phyloP scores from a whole-genome alignment of 2,329 filamentous ascomycete species.

The Sporothrix phasma region DNA sequence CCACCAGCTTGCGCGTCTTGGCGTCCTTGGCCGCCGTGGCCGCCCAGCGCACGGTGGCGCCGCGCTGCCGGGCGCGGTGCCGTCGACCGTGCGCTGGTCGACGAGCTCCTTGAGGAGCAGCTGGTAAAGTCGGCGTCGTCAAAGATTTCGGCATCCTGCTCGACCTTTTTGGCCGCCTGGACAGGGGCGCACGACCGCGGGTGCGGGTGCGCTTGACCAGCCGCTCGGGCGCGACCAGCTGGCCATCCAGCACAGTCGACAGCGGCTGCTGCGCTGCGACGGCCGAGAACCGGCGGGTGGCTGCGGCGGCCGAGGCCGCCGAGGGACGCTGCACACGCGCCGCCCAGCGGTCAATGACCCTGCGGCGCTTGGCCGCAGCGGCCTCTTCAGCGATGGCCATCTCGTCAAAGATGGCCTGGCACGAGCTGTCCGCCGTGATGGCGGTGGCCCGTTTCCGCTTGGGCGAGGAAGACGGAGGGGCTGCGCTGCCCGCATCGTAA shows the following conservation, averaged over 20 bases:
- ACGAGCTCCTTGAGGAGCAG: constrained; percentile 86
- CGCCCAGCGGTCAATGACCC: constrained; percentile 83
- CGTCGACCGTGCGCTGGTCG: constrained; percentile 71
- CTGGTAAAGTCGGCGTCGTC: constrained; percentile 92
- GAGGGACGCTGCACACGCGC: constrained; percentile 57
- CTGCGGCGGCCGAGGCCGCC: constrained; percentile 38
- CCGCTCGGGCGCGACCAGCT: constrained; percentile 56
- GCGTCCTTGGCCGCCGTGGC: constrained; percentile 63
- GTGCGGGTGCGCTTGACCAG: constrained; percentile 59
- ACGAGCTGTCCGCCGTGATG: constrained; percentile 28
- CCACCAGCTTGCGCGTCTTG: constrained; percentile 73
- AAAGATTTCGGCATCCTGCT: constrained; percentile 58
- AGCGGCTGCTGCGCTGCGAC: constrained; percentile 47
- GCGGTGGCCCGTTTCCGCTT: constrained; percentile 13
- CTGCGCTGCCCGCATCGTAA: constrained; percentile 31
- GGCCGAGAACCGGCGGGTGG: constrained; percentile 45
- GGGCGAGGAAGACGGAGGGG: too few relatives aligned
- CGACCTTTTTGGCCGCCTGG: constrained; percentile 49
- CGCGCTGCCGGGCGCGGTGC: constrained; percentile 35
- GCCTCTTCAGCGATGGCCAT: constrained; percentile 57
- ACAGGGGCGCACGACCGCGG: constrained; percentile 68
- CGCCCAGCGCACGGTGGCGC: constrained; percentile 51
- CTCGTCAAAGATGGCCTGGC: constrained; percentile 59
- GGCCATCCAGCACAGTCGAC: constrained; percentile 56
- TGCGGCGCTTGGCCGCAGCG: constrained; percentile 52